Percentiles rank a stretch among this genome's conserved stretches.
Evolutionary conservation across 345 rosid species (phyloP).

Genomic region (Salix koriyanagi): DNA sequence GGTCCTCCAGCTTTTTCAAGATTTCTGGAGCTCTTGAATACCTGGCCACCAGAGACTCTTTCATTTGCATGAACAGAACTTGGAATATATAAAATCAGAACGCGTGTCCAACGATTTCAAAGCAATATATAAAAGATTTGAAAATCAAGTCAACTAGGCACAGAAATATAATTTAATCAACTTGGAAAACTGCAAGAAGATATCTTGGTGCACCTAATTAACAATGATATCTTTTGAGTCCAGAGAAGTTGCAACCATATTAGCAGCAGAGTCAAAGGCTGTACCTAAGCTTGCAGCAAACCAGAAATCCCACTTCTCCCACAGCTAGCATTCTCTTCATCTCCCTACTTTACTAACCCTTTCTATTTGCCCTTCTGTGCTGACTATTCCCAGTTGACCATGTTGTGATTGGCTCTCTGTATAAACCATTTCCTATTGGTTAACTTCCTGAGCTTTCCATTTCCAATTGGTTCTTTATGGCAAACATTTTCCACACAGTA

Average conservation of each 20-base stretch:
- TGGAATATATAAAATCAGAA: no score
- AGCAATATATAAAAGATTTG: no score
- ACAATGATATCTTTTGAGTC: constrained; percentile 27
- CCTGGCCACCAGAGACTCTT: no score
- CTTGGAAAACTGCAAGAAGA: neutral
- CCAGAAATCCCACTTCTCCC: constrained; percentile 62
- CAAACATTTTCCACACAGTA: neutral
- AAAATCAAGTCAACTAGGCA: no score
- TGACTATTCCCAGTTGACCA: neutral
- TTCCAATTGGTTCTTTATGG: neutral
- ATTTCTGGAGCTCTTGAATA: neutral
- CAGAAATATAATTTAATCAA: neutral
- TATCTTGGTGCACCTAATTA: neutral
- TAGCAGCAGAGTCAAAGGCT: constrained; percentile 44
- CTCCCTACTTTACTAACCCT: neutral
- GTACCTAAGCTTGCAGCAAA: constrained; percentile 37
- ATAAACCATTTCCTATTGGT: neutral
- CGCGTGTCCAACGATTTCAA: no score
- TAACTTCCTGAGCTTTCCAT: neutral
- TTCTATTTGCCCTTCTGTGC: neutral
- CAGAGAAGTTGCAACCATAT: constrained; percentile 44
- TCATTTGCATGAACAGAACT: no score
- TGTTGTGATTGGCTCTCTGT: neutral
- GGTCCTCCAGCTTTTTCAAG: constrained; percentile 14
- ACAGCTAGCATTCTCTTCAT: constrained; percentile 23